A percentile compares a stretch with the other conserved stretches of the same genome.
Conservation (phyloP, 345 rosid species). For the Linum lewisii region DNA sequence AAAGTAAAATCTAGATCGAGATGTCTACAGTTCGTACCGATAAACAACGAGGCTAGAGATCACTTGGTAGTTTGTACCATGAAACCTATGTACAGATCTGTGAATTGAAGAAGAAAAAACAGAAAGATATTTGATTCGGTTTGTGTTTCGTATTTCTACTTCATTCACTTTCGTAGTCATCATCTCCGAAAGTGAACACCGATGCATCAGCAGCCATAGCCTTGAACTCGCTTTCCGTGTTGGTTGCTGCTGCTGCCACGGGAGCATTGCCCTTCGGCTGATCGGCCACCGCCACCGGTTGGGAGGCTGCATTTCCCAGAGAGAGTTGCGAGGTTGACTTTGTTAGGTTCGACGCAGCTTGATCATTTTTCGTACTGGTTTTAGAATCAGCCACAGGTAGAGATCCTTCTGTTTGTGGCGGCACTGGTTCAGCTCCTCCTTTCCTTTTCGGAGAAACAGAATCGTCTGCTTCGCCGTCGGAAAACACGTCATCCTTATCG, state of each 20-base stretch:
- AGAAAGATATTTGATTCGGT: no score
- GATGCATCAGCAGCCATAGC: constrained; percentile 88
- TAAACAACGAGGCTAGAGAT: no score
- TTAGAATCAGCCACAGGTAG: neutral
- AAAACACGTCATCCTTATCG: constrained; percentile 68
- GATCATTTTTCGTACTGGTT: neutral
- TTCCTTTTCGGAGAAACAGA: constrained; percentile 27
- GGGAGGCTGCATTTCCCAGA: constrained; percentile 8
- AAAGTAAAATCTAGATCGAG: neutral
- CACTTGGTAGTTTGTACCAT: no score
- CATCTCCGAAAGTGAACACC: constrained; percentile 80
- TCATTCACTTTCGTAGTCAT: constrained; percentile 70
- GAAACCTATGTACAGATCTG: neutral
- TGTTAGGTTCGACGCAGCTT: neutral
- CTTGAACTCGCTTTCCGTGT: constrained; percentile 46
- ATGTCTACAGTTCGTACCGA: no score
- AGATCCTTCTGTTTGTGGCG: neutral
- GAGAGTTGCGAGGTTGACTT: neutral
- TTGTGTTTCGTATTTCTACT: neutral
- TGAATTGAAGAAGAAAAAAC: no score
- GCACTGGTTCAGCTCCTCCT: constrained; percentile 16
- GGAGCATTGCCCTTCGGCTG: constrained; percentile 20
- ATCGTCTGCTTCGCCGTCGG: constrained; percentile 71
- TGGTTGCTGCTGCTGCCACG: constrained; percentile 10
- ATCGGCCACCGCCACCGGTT: constrained; percentile 1